Evolutionary conservation across 768 basidiomycete species (phyloP), one percentile per base, ranked within the genome.

Genomic region (Calocera viscosa): DNA sequence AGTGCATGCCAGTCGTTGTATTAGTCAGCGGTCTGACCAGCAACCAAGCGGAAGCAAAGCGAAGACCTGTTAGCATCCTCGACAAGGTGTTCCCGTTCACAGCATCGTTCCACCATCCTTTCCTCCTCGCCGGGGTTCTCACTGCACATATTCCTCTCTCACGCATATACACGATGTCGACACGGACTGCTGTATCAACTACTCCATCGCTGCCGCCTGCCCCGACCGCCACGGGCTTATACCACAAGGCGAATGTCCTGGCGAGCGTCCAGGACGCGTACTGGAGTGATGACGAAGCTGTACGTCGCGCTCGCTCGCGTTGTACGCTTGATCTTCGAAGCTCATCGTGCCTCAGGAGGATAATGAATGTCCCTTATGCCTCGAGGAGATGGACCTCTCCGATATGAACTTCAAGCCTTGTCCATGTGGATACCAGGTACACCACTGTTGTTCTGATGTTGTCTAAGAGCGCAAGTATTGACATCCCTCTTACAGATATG

Each of bases 361-460:
- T 74, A 90, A 90, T 69, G 96, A 98, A 73, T 99, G 96, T 79
- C 92, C 96, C 49, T 84, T 99, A 68, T 99, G 96, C 79, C 86
- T 97, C 49, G 95, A 98, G 75, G 94, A 96, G 80, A 93, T 99
- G 89, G 96, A 98, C 79, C 86, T 97, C 71, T 93, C 93, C 64
- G 96, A 99, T 83, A 84, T 97, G 77, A 95, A 95, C 80, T 99
- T 99, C 81, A 95, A 94, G 80, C 96, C 96, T 30, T 99, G 96
- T 78, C 86, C 94, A 64, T 99, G 96, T 78, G 96, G 96, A 68
- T 96, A 98, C 79, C 96, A 97, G 84, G 96, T 90, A 70, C 66
- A 77, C 64, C 65, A 72, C 65, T 64, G 64, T 65, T 43, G 19
- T 22, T 39, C 66, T 43, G 14, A 26, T 60, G 40, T 47, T 47